Conservation (phyloP, 805 yeast species). For the Dipodascopsis uninucleata region DNA sequence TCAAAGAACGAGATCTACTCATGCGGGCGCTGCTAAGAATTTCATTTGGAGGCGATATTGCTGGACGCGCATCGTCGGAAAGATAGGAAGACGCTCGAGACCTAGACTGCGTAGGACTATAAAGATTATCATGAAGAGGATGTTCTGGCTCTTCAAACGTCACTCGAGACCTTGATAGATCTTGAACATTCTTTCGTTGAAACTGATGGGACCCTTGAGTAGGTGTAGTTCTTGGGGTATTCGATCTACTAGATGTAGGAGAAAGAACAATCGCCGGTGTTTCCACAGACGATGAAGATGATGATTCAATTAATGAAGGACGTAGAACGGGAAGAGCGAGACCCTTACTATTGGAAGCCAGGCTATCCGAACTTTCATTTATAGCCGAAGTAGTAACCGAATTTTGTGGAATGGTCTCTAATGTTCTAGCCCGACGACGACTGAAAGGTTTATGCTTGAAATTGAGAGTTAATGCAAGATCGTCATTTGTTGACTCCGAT, state of each 20-base stretch:
- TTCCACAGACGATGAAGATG: not conserved
- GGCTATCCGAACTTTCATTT: too few species aligned
- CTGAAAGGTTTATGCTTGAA: constrained; percentile 5
- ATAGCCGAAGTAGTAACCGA: too few species aligned
- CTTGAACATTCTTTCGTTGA: constrained; percentile 20
- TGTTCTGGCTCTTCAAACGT: constrained; percentile 27
- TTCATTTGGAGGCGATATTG: constrained; percentile 2
- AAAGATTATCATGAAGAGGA: constrained; percentile 23
- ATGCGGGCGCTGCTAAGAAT: not conserved
- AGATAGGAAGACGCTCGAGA: constrained; percentile 6
- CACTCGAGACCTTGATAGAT: constrained; percentile 23
- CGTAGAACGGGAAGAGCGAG: not conserved
- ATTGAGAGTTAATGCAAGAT: constrained; percentile 7
- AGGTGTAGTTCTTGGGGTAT: too few species aligned
- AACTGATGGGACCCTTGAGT: too few species aligned
- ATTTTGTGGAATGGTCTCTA: constrained; percentile 27
- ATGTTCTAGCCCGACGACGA: constrained; percentile 26
- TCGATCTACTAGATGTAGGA: not conserved
- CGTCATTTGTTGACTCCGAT: constrained; percentile 10
- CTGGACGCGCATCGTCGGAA: constrained; percentile 2
- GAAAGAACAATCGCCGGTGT: not conserved
- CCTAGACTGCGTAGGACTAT: constrained; percentile 1
- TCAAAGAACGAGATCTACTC: constrained; percentile 20
- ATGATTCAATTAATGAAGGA: not conserved
- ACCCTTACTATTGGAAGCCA: too few species aligned